Evolutionary conservation across 345 rosid species (phyloP).

Genomic region (Acer saccharum): DNA sequence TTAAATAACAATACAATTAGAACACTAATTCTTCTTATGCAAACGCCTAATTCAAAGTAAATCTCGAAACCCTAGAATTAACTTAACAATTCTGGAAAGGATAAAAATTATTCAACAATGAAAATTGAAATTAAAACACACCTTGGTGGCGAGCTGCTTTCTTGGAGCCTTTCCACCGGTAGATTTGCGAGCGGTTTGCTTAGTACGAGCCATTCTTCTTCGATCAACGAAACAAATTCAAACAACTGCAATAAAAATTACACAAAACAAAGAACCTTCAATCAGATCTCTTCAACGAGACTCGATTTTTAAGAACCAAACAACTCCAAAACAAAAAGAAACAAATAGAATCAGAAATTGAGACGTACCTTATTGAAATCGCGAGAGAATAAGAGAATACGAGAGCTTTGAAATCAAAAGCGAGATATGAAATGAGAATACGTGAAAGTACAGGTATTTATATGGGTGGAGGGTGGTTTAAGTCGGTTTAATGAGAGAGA

Average conservation of each 20-base stretch:
- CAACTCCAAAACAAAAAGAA: background rate
- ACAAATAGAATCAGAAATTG: background rate
- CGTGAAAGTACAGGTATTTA: background rate
- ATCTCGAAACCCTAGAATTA: slow-evolving; percentile 7
- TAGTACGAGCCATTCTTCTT: slow-evolving; percentile 50
- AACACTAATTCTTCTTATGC: background rate
- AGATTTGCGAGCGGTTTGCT: slow-evolving; percentile 65
- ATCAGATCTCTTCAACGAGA: background rate
- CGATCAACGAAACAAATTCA: background rate
- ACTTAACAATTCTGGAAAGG: background rate
- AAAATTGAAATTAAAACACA: background rate
- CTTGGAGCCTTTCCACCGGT: slow-evolving; percentile 73
- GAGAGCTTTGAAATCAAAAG: background rate
- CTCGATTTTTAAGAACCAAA: no score
- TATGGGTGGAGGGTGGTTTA: background rate
- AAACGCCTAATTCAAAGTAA: background rate
- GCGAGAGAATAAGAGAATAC: no score
- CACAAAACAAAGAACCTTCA: background rate
- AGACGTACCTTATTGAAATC: background rate
- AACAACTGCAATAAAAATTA: background rate
- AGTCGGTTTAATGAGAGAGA: slow-evolving; percentile 16
- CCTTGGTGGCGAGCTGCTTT: slow-evolving; percentile 74
- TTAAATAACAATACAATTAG: background rate
- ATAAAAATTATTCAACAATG: background rate
- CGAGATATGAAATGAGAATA: background rate